Evolutionary conservation across 768 basidiomycete species (phyloP).

Genomic region (Glaciozyma martinii): DNA sequence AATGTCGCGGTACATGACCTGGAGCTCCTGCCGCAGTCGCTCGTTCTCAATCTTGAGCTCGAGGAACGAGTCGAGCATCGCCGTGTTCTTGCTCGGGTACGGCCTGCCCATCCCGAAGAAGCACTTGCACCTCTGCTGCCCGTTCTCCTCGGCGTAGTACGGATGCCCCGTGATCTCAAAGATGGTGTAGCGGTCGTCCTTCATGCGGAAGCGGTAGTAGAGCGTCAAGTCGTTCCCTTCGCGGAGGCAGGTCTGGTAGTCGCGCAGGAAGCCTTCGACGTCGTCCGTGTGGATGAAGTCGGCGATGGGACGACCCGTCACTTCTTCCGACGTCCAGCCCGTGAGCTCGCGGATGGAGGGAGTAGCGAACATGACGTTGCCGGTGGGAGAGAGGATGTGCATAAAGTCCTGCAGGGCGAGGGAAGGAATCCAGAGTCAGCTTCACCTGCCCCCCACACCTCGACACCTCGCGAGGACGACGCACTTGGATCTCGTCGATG

Average conservation of each 20-base stretch:
- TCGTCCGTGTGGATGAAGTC: constrained; percentile 85
- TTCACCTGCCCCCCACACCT: too few relatives aligned
- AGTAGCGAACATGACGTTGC: constrained; percentile 81
- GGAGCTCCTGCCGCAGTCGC: constrained; percentile 54
- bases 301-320: constrained; percentile 66
- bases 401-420: constrained; percentile 56
- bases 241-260: constrained; percentile 51
- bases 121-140: constrained; percentile 42
- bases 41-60: constrained; percentile 86
- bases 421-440: not conserved
- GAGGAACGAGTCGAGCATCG: constrained; percentile 53
- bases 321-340: constrained; percentile 77
- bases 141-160: constrained; percentile 16
- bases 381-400: constrained; percentile 82
- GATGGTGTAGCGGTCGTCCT: constrained; percentile 20
- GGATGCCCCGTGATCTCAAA: constrained; percentile 32
- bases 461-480: not conserved
- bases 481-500: constrained; percentile 32
- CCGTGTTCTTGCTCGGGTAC: constrained; percentile 62
- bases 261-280: constrained; percentile 74
- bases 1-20: constrained; percentile 32
- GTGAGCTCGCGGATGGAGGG: constrained; percentile 69
- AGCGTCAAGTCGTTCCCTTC: constrained; percentile 24
- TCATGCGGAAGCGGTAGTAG: constrained; percentile 32
- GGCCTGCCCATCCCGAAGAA: constrained; percentile 69